Base-by-base conservation (phyloP, 306 rosid species). In the Abrus pulchellus region DNA sequence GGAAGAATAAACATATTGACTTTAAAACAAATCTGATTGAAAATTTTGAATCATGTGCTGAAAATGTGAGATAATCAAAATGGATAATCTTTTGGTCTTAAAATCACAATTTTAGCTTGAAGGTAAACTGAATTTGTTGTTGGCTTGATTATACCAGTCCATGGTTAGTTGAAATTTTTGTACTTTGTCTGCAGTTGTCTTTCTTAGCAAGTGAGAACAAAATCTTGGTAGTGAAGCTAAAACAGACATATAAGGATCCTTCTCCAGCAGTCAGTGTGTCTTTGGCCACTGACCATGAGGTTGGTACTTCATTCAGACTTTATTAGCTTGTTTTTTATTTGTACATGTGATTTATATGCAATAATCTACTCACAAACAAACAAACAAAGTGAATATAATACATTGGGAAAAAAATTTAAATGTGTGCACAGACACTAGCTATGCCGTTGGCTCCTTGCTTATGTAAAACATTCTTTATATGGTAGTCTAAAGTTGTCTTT, bases 121-220 rank as follows among this genome's bases (percentile, higher is more conserved):
- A 50, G 74, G 9, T 32, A 43, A 43, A 40, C 43, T 49, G 36
- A 44, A 49, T 48, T 36, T 34, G 13, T 28, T 34, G 48, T 52
- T 38, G 40, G 45, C 59, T 53, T 77, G 49, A 32, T 33, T 34
- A 54, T 5, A 47, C 12, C 3, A 13, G 12, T 60, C 55, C 64
- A 75, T 54, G 57, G 66, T 82, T 83, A 64, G 71, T 77, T 71
- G 73, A 82, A 63, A 48, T 57, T 55, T 70, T 86, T 83, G 29
- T 83, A 70, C 81, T 76, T 80, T 74, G 41, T 80, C 41, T 78
- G 88, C 94, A 95, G 99, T 72, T 95, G 70, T 90, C 91, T 67
- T 81, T 86, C 38, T 89, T 95, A 66, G 84, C 89, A 64, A 81
- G 76, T 84, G 93, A 95, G 90, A 95, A 95, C 86, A 79, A 85